Conservation (phyloP, 2,329 filamentous ascomycete species). For the Chrysosporium keratinophilum region DNA sequence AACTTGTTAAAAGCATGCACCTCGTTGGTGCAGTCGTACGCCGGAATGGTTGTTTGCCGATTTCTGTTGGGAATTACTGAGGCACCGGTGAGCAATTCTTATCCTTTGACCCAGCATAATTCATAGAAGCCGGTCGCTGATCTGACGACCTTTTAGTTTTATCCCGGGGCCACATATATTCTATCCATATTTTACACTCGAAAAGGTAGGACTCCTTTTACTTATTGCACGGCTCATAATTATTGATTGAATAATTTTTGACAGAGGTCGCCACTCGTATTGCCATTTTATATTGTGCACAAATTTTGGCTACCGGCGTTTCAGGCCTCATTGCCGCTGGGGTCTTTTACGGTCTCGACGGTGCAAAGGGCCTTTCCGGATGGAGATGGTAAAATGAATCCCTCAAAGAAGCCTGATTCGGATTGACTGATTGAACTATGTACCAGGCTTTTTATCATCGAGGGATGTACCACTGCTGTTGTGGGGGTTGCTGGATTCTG, state of each 20-base stretch:
- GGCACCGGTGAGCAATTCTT: constrained; percentile 15
- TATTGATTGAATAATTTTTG: constrained; percentile 16
- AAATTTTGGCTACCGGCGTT: constrained; percentile 18
- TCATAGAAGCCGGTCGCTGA: background rate
- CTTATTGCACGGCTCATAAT: constrained; percentile 21
- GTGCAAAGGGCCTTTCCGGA: constrained; percentile 23
- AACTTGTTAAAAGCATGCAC: constrained; percentile 28
- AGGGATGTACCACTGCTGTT: constrained; percentile 14
- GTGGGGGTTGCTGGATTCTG: constrained; percentile 17
- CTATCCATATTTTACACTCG: constrained; percentile 59
- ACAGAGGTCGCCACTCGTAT: constrained; percentile 20
- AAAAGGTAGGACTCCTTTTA: constrained; percentile 40
- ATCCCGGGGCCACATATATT: constrained; percentile 54
- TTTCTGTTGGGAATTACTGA: constrained; percentile 18
- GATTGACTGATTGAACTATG: background rate
- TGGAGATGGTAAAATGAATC: constrained; percentile 44
- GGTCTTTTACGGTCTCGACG: constrained; percentile 24
- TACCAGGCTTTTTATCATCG: constrained; percentile 18
- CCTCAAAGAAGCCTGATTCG: constrained; percentile 25
- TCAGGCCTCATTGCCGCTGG: constrained; percentile 18
- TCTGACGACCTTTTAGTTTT: constrained; percentile 32
- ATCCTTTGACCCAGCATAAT: constrained; percentile 4
- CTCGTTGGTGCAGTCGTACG: constrained; percentile 34
- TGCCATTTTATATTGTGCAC: constrained; percentile 16
- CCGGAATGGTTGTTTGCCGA: constrained; percentile 29